Evolutionary conservation across 2,329 filamentous ascomycete genomes (phyloP).

Genomic region (Pestalotiopsis sp.): DNA sequence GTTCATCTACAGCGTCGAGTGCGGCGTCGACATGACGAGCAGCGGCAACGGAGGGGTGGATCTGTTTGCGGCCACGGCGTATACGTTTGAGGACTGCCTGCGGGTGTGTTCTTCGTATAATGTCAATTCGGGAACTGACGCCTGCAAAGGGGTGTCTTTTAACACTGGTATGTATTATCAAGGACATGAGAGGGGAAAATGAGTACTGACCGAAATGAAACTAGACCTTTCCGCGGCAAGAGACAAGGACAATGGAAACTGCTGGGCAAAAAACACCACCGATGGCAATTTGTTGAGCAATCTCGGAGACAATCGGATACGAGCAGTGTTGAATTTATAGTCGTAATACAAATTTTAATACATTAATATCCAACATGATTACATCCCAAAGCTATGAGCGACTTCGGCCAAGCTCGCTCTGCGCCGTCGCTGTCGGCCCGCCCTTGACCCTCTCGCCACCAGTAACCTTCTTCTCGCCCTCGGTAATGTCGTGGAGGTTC

Average conservation of each 20-base stretch:
- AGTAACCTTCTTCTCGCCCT: constrained; percentile 42
- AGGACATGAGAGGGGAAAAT: neutral
- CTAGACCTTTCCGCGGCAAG: neutral
- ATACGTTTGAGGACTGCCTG: neutral
- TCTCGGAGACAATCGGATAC: neutral
- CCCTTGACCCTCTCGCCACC: constrained; percentile 35
- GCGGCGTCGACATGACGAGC: neutral
- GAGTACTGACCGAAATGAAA: neutral
- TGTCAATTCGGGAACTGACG: neutral
- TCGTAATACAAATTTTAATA: neutral
- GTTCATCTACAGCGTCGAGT: neutral
- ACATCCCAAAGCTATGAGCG: neutral
- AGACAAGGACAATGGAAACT: neutral
- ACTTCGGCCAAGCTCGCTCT: constrained; percentile 32
- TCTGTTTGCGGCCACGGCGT: neutral
- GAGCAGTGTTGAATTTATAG: neutral
- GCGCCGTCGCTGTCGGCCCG: constrained; percentile 41
- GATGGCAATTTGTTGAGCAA: neutral
- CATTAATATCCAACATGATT: neutral
- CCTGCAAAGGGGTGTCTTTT: neutral
- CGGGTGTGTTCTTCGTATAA: neutral
- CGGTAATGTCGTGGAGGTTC: constrained; percentile 42
- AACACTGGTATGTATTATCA: neutral
- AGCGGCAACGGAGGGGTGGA: neutral
- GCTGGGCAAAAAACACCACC: neutral